Percentiles rank a stretch among this genome's conserved stretches.
Conservation (phyloP, 2,329 filamentous ascomycete genomes). For the Penicillium capsulatum region DNA sequence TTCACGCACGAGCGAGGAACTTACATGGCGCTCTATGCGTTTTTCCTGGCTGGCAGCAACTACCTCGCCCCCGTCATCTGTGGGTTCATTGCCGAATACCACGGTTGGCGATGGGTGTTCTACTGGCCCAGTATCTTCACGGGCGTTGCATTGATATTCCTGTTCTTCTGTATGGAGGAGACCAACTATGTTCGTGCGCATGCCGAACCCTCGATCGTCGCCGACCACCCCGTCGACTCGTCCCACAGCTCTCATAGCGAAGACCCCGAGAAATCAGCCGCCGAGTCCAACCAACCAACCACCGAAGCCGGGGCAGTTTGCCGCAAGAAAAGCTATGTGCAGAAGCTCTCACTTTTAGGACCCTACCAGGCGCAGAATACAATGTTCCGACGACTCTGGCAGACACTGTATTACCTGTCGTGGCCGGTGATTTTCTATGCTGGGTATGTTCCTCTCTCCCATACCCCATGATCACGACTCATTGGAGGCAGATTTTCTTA, state of each 20-base stretch:
- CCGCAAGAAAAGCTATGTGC: slow-evolving; percentile 31
- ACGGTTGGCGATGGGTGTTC: slow-evolving; percentile 48
- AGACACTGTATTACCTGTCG: slow-evolving; percentile 33
- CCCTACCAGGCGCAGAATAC: slow-evolving; percentile 29
- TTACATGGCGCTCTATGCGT: slow-evolving; percentile 41
- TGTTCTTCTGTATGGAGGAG: slow-evolving; percentile 55
- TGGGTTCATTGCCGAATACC: slow-evolving; percentile 46
- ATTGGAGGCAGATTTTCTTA: slow-evolving; percentile 33
- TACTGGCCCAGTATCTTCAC: slow-evolving; percentile 52
- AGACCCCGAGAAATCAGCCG: slow-evolving; percentile 19
- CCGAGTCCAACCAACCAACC: slow-evolving; percentile 3
- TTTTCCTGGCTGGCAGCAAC: slow-evolving; percentile 41
- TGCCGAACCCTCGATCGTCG: slow-evolving; percentile 6
- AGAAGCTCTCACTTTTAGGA: slow-evolving; percentile 32
- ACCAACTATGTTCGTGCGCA: slow-evolving; percentile 46
- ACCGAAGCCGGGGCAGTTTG: slow-evolving; percentile 20
- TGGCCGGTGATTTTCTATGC: slow-evolving; percentile 42
- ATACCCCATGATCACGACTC: slow-evolving; percentile 1
- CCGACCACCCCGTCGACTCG: slow-evolving; percentile 5
- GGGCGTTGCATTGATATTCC: slow-evolving; percentile 44
- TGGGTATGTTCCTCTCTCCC: slow-evolving; percentile 20
- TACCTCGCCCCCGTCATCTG: slow-evolving; percentile 46
- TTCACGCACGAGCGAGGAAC: slow-evolving; percentile 42
- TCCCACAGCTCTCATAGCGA: slow-evolving; percentile 10
- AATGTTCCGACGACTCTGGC: slow-evolving; percentile 32